Base-by-base conservation (phyloP, 2,329 filamentous ascomycete species). In the Colletotrichum costaricense region DNA sequence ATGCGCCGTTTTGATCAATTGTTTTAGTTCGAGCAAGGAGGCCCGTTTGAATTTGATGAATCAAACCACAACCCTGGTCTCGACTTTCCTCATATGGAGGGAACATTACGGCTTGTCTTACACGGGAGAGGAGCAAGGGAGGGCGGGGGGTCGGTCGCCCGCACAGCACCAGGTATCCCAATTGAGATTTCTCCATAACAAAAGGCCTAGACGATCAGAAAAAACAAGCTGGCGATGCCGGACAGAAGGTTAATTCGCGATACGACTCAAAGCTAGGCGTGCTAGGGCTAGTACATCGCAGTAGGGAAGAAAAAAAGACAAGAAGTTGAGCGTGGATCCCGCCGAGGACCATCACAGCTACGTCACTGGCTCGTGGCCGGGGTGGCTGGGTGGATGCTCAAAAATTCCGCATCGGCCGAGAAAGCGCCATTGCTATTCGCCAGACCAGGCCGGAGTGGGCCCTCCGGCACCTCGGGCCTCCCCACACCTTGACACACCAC, bases 281-380 rank as follows among this genome's bases (percentile, higher is more conserved):
- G 19, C 60, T 22, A 35, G 46, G 38, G 38, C 38, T 42, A 42
- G 38, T 35, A 35, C 33, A 35, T 35, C 11, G 33, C 33, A 35
- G 33, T 7, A 42, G 38, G 38, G 14, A 42, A 42, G 38, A 11
- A 14, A n/a, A 4, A 22, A 16, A 42, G 30, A 8, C 2, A 30
- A 46, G 52, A 59, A 54, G 52, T 63, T 26, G 49, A 16, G 46
- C 46, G 12, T 55, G 26, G 28, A 52, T 52, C 62, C 35, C 33
- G 42, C 42, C 42, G 42, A 49, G n/a, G 16, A 38, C 56, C 60
- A 73, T 73, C 71, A 73, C 60, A 22, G 56, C 56, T 66, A 73
- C 71, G 71, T 73, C 71, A 73, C 67, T 62, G 67, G 67, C 46
- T 55, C n/a, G 33, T 49, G 9, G 42, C 59, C 35, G 55, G 26